Base-by-base conservation (phyloP, 2,329 filamentous ascomycete genomes). In the Fusarium vanettenii region DNA sequence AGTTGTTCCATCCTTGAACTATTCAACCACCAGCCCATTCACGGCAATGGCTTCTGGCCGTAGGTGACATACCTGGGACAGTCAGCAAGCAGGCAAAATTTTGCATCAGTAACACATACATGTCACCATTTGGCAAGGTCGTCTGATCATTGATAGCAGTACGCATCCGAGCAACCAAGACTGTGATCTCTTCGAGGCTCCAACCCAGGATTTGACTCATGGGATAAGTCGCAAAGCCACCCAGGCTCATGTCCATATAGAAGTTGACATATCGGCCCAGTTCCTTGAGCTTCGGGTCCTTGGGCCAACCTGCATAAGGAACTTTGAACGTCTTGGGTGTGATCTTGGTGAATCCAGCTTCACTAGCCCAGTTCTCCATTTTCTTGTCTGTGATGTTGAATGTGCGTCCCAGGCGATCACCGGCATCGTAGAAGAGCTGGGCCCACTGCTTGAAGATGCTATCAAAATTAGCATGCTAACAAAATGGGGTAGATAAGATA, bases 151-250 rank as follows among this genome's bases (percentile, higher is more conserved):
- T 57, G 13, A 77, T 67, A 9, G 70, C 72, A 8, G 41, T 57
- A 6, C 70, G 66, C 72, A 74, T 76, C 41, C 64, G 60, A 10
- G 52, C 48, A 14, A 77, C 75, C 14, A 77, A 41, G 6, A 61
- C 33, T 4, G 65, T 61, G 7, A 72, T 64, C 45, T 77, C 61
- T 3, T 56, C 60, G n/a, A 37, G 48, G 13, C 70, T 65, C 70
- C 75, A 76, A 13, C 70, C 75, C 43, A 76, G 41, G 13, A 77
- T 67, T 62, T 76, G 43, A 3, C 66, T 65, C 5, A 77, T 35
- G 1, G 70, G 43, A 37, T 70, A 74, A 16, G 75, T 57, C 2
- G 70, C 75, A 50, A 72, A 77, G 1, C 48, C 75, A 22, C 66
- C 75, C 11, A 77, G 37, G 5, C 72, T 74, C 31, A 61, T 60